Percentiles rank a stretch among this genome's conserved stretches.
Evolutionary conservation across 2,329 filamentous ascomycete species (phyloP).

Genomic region (Blastomyces silverae): DNA sequence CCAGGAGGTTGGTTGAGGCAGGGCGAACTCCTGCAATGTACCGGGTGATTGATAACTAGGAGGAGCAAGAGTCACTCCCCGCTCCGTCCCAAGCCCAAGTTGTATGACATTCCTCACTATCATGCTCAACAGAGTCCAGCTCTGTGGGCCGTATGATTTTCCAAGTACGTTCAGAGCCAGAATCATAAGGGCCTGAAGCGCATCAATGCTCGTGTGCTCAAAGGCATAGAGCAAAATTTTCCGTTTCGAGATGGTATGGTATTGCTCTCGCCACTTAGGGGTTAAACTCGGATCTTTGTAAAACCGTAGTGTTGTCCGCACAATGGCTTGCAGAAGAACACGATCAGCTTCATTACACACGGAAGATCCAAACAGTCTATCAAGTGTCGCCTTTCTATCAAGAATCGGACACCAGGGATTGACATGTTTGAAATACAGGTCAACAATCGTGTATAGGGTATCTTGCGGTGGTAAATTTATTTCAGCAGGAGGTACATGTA

Average conservation of each 20-base stretch:
- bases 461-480: slow-evolving; percentile 54
- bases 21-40: slow-evolving; percentile 33
- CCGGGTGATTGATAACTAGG: slow-evolving; percentile 32
- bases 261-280: slow-evolving; percentile 35
- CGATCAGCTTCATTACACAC: slow-evolving; percentile 39
- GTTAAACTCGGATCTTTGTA: slow-evolving; percentile 38
- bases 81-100: slow-evolving; percentile 39
- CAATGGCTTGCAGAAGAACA: slow-evolving; percentile 42
- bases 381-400: slow-evolving; percentile 41
- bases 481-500: slow-evolving; percentile 26
- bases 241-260: slow-evolving; percentile 38
- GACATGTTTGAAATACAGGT: slow-evolving; percentile 58
- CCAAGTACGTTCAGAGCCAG: slow-evolving; percentile 41
- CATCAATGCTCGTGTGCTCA: slow-evolving; percentile 39
- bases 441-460: slow-evolving; percentile 53
- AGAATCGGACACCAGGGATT: slow-evolving; percentile 53
- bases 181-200: slow-evolving; percentile 39
- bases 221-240: slow-evolving; percentile 41
- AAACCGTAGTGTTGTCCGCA: slow-evolving; percentile 42
- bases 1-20: slow-evolving; percentile 39
- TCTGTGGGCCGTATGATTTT: slow-evolving; percentile 40
- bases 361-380: slow-evolving; percentile 39
- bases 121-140: slow-evolving; percentile 40
- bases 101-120: slow-evolving; percentile 39
- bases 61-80: slow-evolving; percentile 34